These are phyloP conservation scores for Candolleomyces aberdarensis DNA, from an alignment of 768 basidiomycete species.

Conservation along the genomic window DNA sequence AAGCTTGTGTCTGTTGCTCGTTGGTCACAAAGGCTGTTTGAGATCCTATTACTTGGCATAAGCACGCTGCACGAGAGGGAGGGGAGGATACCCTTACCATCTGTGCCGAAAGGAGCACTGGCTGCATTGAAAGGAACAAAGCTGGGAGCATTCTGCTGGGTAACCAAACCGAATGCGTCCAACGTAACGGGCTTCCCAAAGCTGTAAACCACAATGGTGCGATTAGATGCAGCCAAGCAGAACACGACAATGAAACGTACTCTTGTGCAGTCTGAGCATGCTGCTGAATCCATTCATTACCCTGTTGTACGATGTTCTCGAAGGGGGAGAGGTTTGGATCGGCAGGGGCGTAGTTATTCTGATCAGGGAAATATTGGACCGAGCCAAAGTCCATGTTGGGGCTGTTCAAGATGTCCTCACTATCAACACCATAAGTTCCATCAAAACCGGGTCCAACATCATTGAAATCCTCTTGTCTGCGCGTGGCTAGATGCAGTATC, in stretches of 20 bases:
- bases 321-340: constrained; percentile 50
- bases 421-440: constrained; percentile 65
- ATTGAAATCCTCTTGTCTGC: constrained; percentile 38
- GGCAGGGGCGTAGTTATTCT: constrained; percentile 47
- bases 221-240: neutral
- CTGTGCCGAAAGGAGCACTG: constrained; percentile 37
- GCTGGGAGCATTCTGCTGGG: constrained; percentile 44
- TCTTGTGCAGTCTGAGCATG: constrained; percentile 42
- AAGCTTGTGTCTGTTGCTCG: constrained; percentile 49
- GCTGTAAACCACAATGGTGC: constrained; percentile 29
- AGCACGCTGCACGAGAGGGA: neutral
- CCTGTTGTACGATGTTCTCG: constrained; percentile 49
- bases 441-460: constrained; percentile 51
- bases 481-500: constrained; percentile 35
- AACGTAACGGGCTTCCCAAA: constrained; percentile 53
- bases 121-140: constrained; percentile 65
- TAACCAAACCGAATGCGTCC: constrained; percentile 62
- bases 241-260: constrained; percentile 30
- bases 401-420: constrained; percentile 58
- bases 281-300: constrained; percentile 51
- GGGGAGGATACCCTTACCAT: constrained; percentile 15
- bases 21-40: constrained; percentile 44
- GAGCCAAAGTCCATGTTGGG: constrained; percentile 54
- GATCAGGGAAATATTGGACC: constrained; percentile 70
- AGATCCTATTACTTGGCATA: neutral